Evolutionary conservation across 306 rosid species (phyloP).

Genomic region (cucumber (Cucumis sativus)): DNA sequence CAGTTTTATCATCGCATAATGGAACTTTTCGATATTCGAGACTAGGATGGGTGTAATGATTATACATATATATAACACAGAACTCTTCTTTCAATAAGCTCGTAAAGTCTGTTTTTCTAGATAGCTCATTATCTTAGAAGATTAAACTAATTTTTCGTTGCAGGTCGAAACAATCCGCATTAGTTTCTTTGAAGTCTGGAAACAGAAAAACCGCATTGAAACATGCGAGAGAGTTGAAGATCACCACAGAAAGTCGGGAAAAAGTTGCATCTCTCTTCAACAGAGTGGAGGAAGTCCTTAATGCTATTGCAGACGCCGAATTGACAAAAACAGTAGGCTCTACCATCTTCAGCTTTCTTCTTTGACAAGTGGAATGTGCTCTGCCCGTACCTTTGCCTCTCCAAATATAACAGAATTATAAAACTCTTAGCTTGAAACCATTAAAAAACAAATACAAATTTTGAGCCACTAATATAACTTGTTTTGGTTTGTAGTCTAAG

Average conservation of each 20-base stretch:
- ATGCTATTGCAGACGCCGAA: constrained; percentile 56
- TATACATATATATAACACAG: not conserved
- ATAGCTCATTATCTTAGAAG: not conserved
- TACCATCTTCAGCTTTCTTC: not conserved
- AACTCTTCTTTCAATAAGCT: not conserved
- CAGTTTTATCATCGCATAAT: not conserved
- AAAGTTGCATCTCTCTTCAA: constrained; percentile 60
- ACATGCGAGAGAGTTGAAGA: constrained; percentile 68
- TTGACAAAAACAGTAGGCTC: constrained; percentile 55
- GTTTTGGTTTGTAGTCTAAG: constrained; percentile 6
- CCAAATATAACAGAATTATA: too few species aligned
- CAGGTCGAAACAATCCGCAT: constrained; percentile 67
- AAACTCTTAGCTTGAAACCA: not conserved
- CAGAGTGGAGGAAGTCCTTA: constrained; percentile 80
- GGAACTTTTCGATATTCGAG: not conserved
- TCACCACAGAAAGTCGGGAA: constrained; percentile 50
- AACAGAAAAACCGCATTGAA: constrained; percentile 61
- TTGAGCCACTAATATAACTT: not conserved
- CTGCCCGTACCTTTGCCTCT: not conserved
- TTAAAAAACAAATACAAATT: not conserved
- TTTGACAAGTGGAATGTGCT: not conserved
- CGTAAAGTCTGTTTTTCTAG: not conserved
- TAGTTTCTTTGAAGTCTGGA: constrained; percentile 58
- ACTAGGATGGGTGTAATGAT: not conserved
- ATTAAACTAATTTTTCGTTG: not conserved